Evolutionary conservation across 2,329 filamentous ascomycete species (phyloP).

Genomic region (Ophiostoma populinum): DNA sequence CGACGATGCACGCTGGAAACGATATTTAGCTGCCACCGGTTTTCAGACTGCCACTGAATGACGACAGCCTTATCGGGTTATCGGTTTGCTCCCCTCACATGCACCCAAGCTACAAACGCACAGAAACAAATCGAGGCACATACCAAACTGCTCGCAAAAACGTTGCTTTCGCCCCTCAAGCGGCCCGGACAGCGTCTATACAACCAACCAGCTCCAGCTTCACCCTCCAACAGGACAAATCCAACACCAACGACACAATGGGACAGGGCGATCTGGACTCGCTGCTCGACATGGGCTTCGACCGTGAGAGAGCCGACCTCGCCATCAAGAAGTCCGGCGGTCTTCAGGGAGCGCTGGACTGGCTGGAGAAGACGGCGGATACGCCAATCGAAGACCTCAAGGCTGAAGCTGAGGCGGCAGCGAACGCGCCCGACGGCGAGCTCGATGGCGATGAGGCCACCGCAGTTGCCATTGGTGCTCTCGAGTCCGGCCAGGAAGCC

Average conservation of each 20-base stretch:
- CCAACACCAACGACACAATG: slow-evolving; percentile 19
- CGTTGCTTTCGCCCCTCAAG: too few relatives aligned
- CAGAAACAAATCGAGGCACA: background rate
- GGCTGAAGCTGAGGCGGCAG: background rate
- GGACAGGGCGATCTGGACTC: slow-evolving; percentile 41
- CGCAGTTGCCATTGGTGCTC: slow-evolving; percentile 37
- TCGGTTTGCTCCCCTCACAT: background rate
- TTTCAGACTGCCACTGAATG: slow-evolving; percentile 1
- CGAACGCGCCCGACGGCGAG: slow-evolving; percentile 11
- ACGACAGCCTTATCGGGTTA: background rate
- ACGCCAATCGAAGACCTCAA: slow-evolving; percentile 71
- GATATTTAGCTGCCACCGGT: too few relatives aligned
- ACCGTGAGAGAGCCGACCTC: slow-evolving; percentile 62
- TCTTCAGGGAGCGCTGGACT: slow-evolving; percentile 75
- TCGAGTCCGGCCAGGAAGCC: slow-evolving; percentile 54
- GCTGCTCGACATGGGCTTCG: slow-evolving; percentile 62
- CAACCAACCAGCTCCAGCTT: too few relatives aligned
- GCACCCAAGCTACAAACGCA: background rate
- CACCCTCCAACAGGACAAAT: too few relatives aligned
- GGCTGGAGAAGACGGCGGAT: slow-evolving; percentile 85
- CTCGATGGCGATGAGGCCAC: slow-evolving; percentile 26
- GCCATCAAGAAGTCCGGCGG: slow-evolving; percentile 73
- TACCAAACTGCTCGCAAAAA: background rate
- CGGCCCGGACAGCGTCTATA: too few relatives aligned
- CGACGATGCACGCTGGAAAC: too few relatives aligned